Conservation (phyloP, 768 basidiomycete species). For the Tricholoma terreum region DNA sequence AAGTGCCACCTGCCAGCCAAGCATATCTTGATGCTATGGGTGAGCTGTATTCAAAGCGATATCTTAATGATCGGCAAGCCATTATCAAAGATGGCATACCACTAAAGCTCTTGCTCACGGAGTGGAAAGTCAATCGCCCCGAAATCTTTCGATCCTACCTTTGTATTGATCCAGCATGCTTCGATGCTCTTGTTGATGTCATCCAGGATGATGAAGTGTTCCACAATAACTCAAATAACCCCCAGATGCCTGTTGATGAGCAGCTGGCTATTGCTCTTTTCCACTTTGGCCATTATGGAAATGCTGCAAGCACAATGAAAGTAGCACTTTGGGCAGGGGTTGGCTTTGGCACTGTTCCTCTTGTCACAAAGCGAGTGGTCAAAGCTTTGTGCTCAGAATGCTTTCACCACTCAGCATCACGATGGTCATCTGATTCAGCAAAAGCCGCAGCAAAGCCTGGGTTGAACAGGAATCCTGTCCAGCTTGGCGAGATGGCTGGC, state of each 20-base stretch:
- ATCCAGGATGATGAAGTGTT: conserved; percentile 4
- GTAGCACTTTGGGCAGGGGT: conserved; percentile 37
- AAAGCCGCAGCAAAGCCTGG: conserved; percentile 36
- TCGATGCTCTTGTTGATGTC: conserved; percentile 22
- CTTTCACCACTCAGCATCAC: conserved; percentile 17
- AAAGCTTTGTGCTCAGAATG: conserved; percentile 4
- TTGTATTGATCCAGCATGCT: conserved; percentile 19
- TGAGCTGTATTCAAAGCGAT: too few species aligned
- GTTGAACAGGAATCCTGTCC: conserved; percentile 30
- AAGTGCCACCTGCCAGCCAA: too few species aligned
- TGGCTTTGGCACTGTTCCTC: conserved; percentile 18
- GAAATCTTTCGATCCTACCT: conserved; percentile 19
- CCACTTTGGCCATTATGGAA: conserved; percentile 37
- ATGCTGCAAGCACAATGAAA: conserved; percentile 27
- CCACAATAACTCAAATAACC: conserved; percentile 14
- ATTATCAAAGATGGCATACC: too few species aligned
- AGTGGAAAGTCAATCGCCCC: not conserved
- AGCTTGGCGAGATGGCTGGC: conserved; percentile 35
- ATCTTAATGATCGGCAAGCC: too few species aligned
- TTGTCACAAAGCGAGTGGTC: conserved; percentile 23
- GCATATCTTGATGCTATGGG: too few species aligned
- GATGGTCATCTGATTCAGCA: conserved; percentile 24
- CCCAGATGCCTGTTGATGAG: conserved; percentile 24
- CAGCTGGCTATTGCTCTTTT: conserved; percentile 38
- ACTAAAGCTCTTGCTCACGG: too few species aligned